A percentile compares a stretch with the other conserved stretches of the same genome.
phyloP scores from a whole-genome alignment of 2,329 filamentous ascomycete species.

The Ascosphaera apis region DNA sequence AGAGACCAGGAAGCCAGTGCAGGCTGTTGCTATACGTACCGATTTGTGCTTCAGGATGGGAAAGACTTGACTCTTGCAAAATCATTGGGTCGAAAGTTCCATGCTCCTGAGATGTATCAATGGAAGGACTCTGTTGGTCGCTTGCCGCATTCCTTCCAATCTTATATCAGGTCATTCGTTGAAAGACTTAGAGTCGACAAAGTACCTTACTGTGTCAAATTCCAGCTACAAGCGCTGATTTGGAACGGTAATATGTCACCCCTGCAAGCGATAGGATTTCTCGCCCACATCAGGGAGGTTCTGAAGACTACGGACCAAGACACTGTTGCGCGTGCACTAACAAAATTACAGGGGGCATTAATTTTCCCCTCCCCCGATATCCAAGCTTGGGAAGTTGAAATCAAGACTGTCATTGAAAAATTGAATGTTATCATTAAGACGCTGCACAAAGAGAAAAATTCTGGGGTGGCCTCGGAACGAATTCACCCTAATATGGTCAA shows the following conservation, averaged over 20 bases:
- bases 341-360: constrained; percentile 28
- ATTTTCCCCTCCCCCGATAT: constrained; percentile 30
- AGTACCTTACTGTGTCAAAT: constrained; percentile 30
- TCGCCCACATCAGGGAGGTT: constrained; percentile 18
- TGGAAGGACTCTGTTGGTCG: constrained; percentile 7
- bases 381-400: constrained; percentile 21
- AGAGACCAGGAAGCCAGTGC: constrained; percentile 6
- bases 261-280: constrained; percentile 23
- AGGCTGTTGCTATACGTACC: constrained; percentile 23
- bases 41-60: constrained; percentile 12
- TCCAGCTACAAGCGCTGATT: constrained; percentile 40
- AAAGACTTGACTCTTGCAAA: constrained; percentile 6
- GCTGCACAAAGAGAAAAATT: constrained; percentile 1
- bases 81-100: not conserved
- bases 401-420: constrained; percentile 18
- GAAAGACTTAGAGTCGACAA: constrained; percentile 4
- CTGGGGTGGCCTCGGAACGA: not conserved
- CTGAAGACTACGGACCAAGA: constrained; percentile 1
- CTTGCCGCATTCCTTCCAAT: constrained; percentile 15
- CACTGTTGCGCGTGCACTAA: constrained; percentile 24
- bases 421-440: constrained; percentile 1
- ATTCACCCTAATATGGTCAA: constrained; percentile 20
- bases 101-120: constrained; percentile 3
- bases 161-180: not conserved
- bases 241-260: constrained; percentile 41